A percentile compares a stretch with the other conserved stretches of the same genome.
These are phyloP conservation scores for Solanum habrochaites DNA, from an alignment of 257 asterid genomes.

Conservation along the genomic window DNA sequence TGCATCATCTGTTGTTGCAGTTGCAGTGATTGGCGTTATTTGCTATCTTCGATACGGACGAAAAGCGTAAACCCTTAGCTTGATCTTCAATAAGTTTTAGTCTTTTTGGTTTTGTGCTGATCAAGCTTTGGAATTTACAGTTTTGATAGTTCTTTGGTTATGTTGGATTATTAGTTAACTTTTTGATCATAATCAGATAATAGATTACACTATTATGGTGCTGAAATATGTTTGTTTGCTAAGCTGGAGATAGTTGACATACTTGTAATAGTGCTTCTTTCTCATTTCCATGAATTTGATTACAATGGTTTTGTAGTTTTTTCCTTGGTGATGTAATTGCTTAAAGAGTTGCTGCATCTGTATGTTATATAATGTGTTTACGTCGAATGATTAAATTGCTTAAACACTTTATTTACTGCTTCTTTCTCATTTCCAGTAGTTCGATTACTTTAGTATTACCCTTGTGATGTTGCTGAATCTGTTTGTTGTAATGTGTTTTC, in stretches of 20 bases:
- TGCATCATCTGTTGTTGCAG: slow-evolving; percentile 37
- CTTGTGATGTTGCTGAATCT: background rate
- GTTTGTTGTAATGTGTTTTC: background rate
- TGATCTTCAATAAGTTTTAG: slow-evolving; percentile 2
- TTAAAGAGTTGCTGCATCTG: background rate
- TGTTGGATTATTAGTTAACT: slow-evolving; percentile 11
- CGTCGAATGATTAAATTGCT: background rate
- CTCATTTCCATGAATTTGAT: background rate
- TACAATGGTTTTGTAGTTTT: background rate
- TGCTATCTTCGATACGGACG: slow-evolving; percentile 35
- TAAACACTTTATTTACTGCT: background rate
- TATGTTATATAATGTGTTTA: background rate
- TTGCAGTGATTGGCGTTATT: slow-evolving; percentile 25
- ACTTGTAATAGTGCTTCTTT: background rate
- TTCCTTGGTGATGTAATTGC: background rate
- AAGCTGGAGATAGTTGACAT: background rate
- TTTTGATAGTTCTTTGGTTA: slow-evolving; percentile 37
- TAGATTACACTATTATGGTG: background rate
- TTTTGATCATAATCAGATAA: slow-evolving; percentile 13
- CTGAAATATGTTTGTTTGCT: background rate
- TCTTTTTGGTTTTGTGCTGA: slow-evolving; percentile 22
- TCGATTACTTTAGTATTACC: background rate
- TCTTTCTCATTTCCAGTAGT: background rate
- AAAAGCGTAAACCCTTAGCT: background rate
- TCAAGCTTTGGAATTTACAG: slow-evolving; percentile 17